Evolutionary conservation across 805 yeast genomes (phyloP), one percentile per base, ranked within the genome.

Genomic region (Starmerella asiatica): DNA sequence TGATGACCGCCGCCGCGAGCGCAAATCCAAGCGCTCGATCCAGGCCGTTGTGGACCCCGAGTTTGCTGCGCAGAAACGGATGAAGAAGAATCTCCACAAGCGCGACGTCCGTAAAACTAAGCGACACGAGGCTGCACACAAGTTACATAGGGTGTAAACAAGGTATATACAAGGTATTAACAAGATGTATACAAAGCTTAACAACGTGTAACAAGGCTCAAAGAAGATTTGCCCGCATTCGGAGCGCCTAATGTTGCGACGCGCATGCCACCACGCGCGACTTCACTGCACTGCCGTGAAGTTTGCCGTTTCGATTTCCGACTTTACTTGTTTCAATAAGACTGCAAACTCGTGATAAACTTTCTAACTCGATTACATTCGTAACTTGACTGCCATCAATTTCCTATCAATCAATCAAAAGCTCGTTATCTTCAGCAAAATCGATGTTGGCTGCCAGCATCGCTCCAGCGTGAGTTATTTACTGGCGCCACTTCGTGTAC

Each of bases 181-280:
- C 11, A 15, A 14, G 15, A 15, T 14, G 12, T 14, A 29, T 29
- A 14, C 12, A 29, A n/a, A n/a, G n/a, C n/a, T n/a, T n/a, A n/a
- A n/a, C n/a, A n/a, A n/a, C n/a, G n/a, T n/a, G n/a, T n/a, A n/a
- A n/a, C n/a, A n/a, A n/a, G n/a, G n/a, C n/a, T 58, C 9, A 91
- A 60, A 1, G 94, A 82, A 3, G 95, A 85, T 56, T 91, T 91
- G 0, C 98, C 98, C 1, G 94, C 95, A 58, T 91, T 91, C 1
- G 98, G 95, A 5, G 93, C 91, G 0, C 98, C 98, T 11, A 86
- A 48, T 8, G 91, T 61, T 0, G 78, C 74, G 20, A 86, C 52
- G 42, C 72, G 73, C 21, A 88, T 74, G 1, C 98, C 98, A 19
- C 69, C 65, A 30, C 77, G 58, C 14, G 88, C 57, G 1, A 86